A percentile compares a stretch with the other conserved stretches of the same genome.
These are phyloP conservation scores for Colletotrichum gigasporum DNA, from an alignment of 2,329 filamentous ascomycete genomes.

Conservation along the genomic window DNA sequence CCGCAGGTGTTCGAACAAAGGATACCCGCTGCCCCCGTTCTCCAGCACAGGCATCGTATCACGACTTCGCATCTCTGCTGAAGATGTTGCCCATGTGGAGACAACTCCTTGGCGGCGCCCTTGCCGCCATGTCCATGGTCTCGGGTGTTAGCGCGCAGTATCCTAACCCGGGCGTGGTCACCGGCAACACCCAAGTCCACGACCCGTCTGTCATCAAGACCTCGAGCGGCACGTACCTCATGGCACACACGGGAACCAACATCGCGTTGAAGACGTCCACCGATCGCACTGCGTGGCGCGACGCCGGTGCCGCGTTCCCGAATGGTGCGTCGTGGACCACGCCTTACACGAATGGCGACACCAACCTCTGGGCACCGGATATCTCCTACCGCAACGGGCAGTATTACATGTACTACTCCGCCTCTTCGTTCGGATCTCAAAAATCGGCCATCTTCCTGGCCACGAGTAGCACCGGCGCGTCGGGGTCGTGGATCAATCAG, in stretches of 20 bases:
- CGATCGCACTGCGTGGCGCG: constrained; percentile 41
- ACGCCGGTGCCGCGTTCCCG: constrained; percentile 42
- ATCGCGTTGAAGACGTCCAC: constrained; percentile 43
- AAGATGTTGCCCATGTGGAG: constrained; percentile 34
- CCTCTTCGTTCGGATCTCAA: constrained; percentile 39
- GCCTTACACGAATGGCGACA: constrained; percentile 39
- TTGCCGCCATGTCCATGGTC: constrained; percentile 34
- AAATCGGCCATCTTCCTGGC: constrained; percentile 43
- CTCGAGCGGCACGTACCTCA: constrained; percentile 38
- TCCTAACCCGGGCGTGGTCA: constrained; percentile 37
- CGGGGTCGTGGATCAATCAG: constrained; percentile 41
- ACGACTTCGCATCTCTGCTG: background rate
- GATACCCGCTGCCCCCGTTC: background rate
- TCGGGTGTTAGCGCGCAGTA: constrained; percentile 22
- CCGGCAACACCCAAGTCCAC: constrained; percentile 38
- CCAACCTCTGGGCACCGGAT: constrained; percentile 62
- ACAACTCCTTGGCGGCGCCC: constrained; percentile 34
- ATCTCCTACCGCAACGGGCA: constrained; percentile 48
- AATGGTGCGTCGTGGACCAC: constrained; percentile 43
- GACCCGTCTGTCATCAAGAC: constrained; percentile 42
- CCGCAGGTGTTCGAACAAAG: background rate
- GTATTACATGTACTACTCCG: constrained; percentile 45
- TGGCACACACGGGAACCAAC: constrained; percentile 39
- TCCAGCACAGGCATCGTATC: background rate
- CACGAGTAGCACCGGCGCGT: constrained; percentile 39